These are phyloP conservation scores for Pythium apleroticum DNA, from an alignment of 352 stramenopile species.

Conservation along the genomic window DNA sequence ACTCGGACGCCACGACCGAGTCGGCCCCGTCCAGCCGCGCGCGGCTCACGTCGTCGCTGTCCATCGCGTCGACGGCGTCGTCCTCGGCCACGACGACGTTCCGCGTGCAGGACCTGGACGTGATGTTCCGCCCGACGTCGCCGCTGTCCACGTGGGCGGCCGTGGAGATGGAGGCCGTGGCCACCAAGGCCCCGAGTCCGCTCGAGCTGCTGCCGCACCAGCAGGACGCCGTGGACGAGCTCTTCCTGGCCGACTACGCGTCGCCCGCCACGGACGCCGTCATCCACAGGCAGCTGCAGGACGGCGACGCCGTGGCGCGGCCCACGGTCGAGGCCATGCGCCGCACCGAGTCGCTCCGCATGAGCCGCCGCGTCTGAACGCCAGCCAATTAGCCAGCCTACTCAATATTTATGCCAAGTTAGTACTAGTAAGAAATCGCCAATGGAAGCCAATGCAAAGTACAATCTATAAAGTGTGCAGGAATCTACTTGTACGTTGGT, in stretches of 20 bases:
- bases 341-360: constrained; percentile 18
- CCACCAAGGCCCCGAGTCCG: constrained; percentile 19
- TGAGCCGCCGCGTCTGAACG: constrained; percentile 18
- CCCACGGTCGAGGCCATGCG: constrained; percentile 11
- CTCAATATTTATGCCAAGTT: neutral
- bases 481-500: too few relatives aligned
- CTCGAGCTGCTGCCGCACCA: constrained; percentile 27
- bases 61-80: constrained; percentile 24
- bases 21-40: constrained; percentile 1
- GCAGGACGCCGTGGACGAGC: constrained; percentile 39
- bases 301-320: constrained; percentile 24
- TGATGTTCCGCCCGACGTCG: constrained; percentile 40
- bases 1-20: neutral
- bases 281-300: constrained; percentile 44
- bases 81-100: constrained; percentile 34
- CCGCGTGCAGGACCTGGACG: constrained; percentile 58
- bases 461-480: neutral
- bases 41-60: constrained; percentile 1
- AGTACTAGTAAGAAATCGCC: neutral
- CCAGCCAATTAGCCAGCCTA: too few relatives aligned
- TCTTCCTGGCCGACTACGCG: constrained; percentile 54
- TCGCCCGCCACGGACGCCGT: constrained; percentile 52
- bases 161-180: neutral
- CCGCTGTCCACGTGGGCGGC: constrained; percentile 19
- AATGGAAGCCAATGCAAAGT: neutral